phyloP scores from a whole-genome alignment of 1,284 basidiomycete genomes.

The Ganoderma meredithae region DNA sequence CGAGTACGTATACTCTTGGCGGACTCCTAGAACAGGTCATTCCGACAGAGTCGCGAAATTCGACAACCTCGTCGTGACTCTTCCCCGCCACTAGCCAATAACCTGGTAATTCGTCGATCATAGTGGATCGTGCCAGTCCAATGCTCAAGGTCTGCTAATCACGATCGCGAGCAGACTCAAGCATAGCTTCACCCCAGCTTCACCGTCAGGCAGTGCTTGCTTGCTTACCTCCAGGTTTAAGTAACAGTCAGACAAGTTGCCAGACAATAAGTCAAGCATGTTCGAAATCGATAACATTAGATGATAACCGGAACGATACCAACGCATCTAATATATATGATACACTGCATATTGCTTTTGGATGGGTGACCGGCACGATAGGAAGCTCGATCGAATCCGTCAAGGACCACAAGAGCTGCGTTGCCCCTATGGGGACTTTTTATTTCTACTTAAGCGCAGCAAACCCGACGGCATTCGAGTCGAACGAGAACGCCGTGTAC shows the following conservation, averaged over 20 bases:
- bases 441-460: conserved; percentile 23
- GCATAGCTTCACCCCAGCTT: too few relatives aligned
- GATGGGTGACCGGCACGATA: background rate
- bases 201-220: too few relatives aligned
- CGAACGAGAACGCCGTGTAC: conserved; percentile 32
- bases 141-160: too few relatives aligned
- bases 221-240: too few relatives aligned
- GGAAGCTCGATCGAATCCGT: background rate
- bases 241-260: too few relatives aligned
- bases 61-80: too few relatives aligned
- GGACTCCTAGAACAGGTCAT: background rate
- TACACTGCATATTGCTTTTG: background rate
- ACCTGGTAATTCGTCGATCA: too few relatives aligned
- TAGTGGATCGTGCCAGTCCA: too few relatives aligned
- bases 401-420: conserved; percentile 2
- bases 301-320: background rate
- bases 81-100: too few relatives aligned
- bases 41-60: background rate
- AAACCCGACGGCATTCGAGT: conserved; percentile 24
- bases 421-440: background rate
- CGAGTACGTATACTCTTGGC: background rate
- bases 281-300: background rate
- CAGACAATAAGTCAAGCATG: background rate
- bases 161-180: too few relatives aligned
- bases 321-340: background rate